Conservation (phyloP, 768 basidiomycete genomes). For the Lentinula boryana region DNA sequence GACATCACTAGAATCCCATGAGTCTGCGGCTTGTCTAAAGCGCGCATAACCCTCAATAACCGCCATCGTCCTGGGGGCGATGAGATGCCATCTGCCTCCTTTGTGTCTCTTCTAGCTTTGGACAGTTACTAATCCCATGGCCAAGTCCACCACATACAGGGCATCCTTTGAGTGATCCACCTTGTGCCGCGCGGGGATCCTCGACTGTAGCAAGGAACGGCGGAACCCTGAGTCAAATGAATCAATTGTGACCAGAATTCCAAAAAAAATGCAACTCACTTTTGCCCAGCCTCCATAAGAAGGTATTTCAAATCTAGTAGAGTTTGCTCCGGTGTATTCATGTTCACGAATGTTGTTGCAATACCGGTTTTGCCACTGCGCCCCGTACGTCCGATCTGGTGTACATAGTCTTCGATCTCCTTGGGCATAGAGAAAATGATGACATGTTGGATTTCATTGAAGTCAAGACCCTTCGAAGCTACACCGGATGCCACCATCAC, state of each 20-base stretch:
- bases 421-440: slow-evolving; percentile 99
- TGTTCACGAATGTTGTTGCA: slow-evolving; percentile 98
- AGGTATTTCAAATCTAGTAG: slow-evolving; percentile 95
- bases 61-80: slow-evolving; percentile 60
- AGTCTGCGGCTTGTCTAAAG: background rate
- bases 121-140: slow-evolving; percentile 91
- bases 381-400: slow-evolving; percentile 98
- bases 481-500: slow-evolving; percentile 99
- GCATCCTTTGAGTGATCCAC: slow-evolving; percentile 79
- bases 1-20: too few species aligned
- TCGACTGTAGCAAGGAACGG: slow-evolving; percentile 88
- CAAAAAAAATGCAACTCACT: slow-evolving; percentile 46
- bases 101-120: slow-evolving; percentile 92
- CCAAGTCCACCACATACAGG: slow-evolving; percentile 98
- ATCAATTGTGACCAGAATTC: background rate
- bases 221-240: slow-evolving; percentile 61
- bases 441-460: slow-evolving; percentile 98
- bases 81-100: slow-evolving; percentile 88
- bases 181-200: slow-evolving; percentile 80
- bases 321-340: slow-evolving; percentile 96
- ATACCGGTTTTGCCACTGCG: slow-evolving; percentile 98
- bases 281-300: slow-evolving; percentile 95
- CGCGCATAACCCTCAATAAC: slow-evolving; percentile 20
- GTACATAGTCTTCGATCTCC: slow-evolving; percentile 99
- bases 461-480: slow-evolving; percentile 97